Base-by-base conservation (phyloP, 2,329 filamentous ascomycete species). In the Sporothrix brasiliensis region DNA sequence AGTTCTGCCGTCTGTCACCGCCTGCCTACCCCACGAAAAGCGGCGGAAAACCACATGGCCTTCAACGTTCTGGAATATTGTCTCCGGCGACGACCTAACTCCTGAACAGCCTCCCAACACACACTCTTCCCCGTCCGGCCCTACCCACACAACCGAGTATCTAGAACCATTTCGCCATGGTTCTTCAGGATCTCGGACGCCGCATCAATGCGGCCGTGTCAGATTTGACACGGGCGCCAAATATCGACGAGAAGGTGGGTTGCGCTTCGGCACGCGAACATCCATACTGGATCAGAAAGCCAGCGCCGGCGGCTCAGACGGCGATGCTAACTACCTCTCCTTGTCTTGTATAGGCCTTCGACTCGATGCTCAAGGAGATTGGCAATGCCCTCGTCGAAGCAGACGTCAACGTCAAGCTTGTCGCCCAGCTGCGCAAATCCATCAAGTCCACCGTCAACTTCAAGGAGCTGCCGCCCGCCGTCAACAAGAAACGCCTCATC, bases 401-500 rank as follows among this genome's bases (percentile, higher is more conserved):
- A 81, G 95, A 99, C 77, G 95, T 99, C 78, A 99, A 98, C 80
- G 92, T 99, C 74, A 91, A 92, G 77, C 92, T 99, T 68, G 95
- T 99, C 72, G 89, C 92, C 77, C 89, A 91, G 76, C 89, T 99
- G 63, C 93, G 94, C 75, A 97, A 96, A 80, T 96, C 94, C 47
- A 98, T 99, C 79, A 93, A 93, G 79, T 83, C 87, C 71, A 88
- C 90, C 44, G 95, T 99, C 81, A 97, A 97, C 83, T 97, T 99
- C 83, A 93, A 95, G 79, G 93, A 97, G 73, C 87, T 97, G 19
- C 92, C 93, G 4, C 88, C 93, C 39, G 92, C 91, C 75, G 93
- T 96, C 74, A 99, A 98, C 85, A 99, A 98, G 88, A 98, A 98
- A 83, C 92, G 94, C 75, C 84, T 99, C 72, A 97, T 99, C 78